Conservation (phyloP, 2,329 filamentous ascomycete species). For the Epichloe gansuensis region DNA sequence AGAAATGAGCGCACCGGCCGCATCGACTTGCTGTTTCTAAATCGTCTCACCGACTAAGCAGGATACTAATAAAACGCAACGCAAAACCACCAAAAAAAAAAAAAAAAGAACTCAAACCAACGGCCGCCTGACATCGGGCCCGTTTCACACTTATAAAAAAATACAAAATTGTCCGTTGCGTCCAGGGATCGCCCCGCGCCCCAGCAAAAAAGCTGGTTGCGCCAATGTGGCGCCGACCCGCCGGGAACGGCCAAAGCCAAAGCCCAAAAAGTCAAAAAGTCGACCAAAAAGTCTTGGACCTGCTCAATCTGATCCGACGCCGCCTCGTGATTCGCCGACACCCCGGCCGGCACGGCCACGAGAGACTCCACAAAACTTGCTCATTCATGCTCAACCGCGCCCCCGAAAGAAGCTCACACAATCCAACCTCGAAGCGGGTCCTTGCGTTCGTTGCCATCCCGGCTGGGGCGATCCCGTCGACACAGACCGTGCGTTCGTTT, state of each 20-base stretch:
- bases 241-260: neutral
- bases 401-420: neutral
- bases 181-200: no score
- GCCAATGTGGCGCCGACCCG: neutral
- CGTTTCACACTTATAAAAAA: neutral
- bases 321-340: neutral
- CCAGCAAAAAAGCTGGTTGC: no score
- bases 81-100: neutral
- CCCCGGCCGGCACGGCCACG: neutral
- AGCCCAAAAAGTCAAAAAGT: neutral
- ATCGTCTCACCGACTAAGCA: no score
- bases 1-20: neutral
- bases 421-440: neutral
- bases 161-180: no score
- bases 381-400: constrained; percentile 23
- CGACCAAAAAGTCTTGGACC: no score
- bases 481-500: no score
- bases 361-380: constrained; percentile 20
- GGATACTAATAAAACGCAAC: no score
- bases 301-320: neutral
- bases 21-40: neutral
- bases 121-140: neutral
- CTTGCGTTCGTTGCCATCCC: neutral
- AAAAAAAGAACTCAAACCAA: neutral
- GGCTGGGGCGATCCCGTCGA: no score